Evolutionary conservation across 352 stramenopile genomes (phyloP), one percentile per base, ranked within the genome.

Genomic region (Phytophthora europaea): DNA sequence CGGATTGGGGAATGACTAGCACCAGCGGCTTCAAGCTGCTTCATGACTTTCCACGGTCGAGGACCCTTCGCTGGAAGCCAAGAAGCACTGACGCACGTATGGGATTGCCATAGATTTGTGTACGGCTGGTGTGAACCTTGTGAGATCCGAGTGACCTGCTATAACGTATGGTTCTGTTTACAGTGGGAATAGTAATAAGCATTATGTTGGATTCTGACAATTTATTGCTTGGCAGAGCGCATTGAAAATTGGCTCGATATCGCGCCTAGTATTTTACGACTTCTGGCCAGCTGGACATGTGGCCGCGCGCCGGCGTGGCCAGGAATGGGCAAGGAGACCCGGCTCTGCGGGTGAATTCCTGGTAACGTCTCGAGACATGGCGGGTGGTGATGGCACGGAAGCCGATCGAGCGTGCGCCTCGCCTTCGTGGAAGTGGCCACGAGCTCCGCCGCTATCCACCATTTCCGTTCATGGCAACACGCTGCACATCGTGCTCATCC

Each of bases 61-160:
- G 47, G 64, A 73, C 43, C 33, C 23, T 76, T 76, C 60, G 54
- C 53, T 60, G 43, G 60, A 68, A 76, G 57, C 65, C 70, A 76
- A 31, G 57, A 76, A 67, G 22, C 26, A 26, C 50, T 50, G 20
- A 57, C 45, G 70, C 65, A 77, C 58, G 70, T 52, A 67, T 28
- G 43, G 20, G 72, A 75, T 75, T 74, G 59, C 54, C 53, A 9
- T 34, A 52, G 50, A 56, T 51, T 64, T 28, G 48, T 62, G 66
- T 61, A 31, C 9, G 60, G 47, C 60, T 66, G n/a, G 33, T 70
- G 33, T 50, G 28, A 4, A 18, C 4, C 45, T 57, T 1, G 51
- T 9, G 38, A 23, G 63, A 43, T 6, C 12, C 0, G 12, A 18
- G 20, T 1, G 6, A 26, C 36, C 61, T 68, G 26, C n/a, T 16